phyloP scores from a whole-genome alignment of 192 early-diverging fungal species.

The Backusella parvicylindrica region DNA sequence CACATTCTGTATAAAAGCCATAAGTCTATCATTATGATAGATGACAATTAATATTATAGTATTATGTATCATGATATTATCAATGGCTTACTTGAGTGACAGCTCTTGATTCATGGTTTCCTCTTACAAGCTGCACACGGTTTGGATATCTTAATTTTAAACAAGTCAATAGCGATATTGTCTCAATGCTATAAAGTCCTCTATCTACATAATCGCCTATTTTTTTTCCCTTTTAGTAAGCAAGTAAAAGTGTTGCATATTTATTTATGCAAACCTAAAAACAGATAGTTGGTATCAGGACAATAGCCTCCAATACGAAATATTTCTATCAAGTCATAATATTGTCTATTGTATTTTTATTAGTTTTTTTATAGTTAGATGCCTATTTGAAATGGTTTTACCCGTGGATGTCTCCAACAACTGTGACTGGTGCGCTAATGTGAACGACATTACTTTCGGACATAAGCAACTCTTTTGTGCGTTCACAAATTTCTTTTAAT shows the following conservation, averaged over 20 bases:
- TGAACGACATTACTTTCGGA: conserved; percentile 83
- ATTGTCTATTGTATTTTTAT: conserved; percentile 54
- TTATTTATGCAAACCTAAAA: conserved; percentile 54
- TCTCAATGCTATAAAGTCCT: conserved; percentile 86
- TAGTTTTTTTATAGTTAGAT: not conserved
- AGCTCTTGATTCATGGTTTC: conserved; percentile 93
- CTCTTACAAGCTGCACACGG: conserved; percentile 85
- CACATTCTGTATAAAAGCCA: conserved; percentile 92
- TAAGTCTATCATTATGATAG: conserved; percentile 59
- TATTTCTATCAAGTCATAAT: conserved; percentile 85
- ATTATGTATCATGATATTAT: not conserved
- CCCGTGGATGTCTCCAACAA: conserved; percentile 92
- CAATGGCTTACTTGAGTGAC: conserved; percentile 73
- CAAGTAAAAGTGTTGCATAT: not conserved
- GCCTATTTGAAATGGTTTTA: conserved; percentile 27
- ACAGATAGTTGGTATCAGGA: conserved; percentile 85
- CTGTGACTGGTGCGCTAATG: conserved; percentile 83
- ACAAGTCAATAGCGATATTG: conserved; percentile 84
- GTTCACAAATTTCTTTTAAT: conserved; percentile 78
- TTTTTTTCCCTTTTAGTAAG: not conserved
- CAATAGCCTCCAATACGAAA: conserved; percentile 80
- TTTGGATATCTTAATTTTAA: conserved; percentile 87
- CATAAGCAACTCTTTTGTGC: conserved; percentile 74
- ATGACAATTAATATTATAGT: not conserved
- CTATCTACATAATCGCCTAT: conserved; percentile 87